phyloP scores from a whole-genome alignment of 2,329 filamentous ascomycete species.

The Fusarium foetens region DNA sequence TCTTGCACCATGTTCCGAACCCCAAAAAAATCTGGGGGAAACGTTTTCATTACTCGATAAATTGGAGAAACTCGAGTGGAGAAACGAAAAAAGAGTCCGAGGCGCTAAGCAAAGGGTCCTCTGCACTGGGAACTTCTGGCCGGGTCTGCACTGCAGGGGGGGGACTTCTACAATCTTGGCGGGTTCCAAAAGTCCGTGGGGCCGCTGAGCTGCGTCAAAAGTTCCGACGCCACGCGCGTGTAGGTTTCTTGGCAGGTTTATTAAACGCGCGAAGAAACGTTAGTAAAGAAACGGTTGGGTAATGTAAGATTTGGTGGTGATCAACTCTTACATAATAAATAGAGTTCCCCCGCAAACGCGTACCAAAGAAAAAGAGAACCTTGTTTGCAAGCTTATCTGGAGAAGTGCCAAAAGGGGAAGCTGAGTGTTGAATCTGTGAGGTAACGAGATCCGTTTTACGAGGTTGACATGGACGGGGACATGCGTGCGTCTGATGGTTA shows the following conservation, averaged over 20 bases:
- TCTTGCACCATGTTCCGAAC: constrained; percentile 16
- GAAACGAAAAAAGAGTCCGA: not conserved
- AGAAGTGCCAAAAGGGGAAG: constrained; percentile 19
- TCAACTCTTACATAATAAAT: constrained; percentile 10
- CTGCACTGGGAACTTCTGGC: constrained; percentile 11
- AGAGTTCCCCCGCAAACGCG: constrained; percentile 10
- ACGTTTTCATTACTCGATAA: constrained; percentile 24
- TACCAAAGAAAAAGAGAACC: not conserved
- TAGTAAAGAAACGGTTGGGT: not conserved
- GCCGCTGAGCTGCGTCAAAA: constrained; percentile 19
- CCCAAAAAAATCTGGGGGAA: constrained; percentile 25
- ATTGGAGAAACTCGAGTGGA: constrained; percentile 4
- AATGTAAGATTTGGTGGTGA: not conserved
- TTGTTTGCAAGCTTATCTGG: constrained; percentile 24
- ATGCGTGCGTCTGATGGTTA: not conserved
- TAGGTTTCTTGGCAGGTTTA: constrained; percentile 5
- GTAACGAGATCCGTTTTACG: constrained; percentile 13
- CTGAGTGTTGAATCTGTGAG: constrained; percentile 12
- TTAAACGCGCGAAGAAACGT: not conserved
- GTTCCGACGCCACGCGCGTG: constrained; percentile 27
- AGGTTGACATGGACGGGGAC: not conserved
- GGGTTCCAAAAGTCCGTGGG: constrained; percentile 32
- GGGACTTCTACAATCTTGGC: constrained; percentile 4
- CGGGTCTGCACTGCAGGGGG: constrained; percentile 16
- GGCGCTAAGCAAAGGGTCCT: constrained; percentile 38